These are phyloP conservation scores for Angomonas ambiguus DNA, from an alignment of 208 protist genomes.

Conservation along the genomic window DNA sequence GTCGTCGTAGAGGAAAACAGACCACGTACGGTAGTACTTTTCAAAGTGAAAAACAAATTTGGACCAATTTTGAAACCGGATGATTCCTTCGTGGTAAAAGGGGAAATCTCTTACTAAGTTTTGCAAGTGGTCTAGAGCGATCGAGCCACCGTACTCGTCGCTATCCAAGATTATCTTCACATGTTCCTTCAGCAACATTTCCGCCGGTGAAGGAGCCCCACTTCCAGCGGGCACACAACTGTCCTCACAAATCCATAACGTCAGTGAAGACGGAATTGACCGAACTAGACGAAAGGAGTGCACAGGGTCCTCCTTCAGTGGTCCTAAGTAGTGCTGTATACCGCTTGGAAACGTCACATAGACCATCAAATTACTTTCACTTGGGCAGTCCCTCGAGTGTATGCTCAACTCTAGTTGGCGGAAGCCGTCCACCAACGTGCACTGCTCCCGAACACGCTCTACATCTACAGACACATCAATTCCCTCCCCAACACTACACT, in stretches of 20 bases:
- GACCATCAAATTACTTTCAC: slow-evolving; percentile 12
- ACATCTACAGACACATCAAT: slow-evolving; percentile 1
- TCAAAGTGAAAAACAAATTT: slow-evolving; percentile 39
- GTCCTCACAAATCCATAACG: slow-evolving; percentile 34
- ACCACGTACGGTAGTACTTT: slow-evolving; percentile 42
- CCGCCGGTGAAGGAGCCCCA: slow-evolving; percentile 32
- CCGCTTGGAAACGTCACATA: slow-evolving; percentile 20
- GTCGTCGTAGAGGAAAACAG: slow-evolving; percentile 27
- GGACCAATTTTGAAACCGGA: slow-evolving; percentile 54
- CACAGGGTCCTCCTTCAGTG: slow-evolving; percentile 17
- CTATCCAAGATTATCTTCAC: slow-evolving; percentile 59
- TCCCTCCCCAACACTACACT: no score
- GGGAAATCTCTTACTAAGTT: slow-evolving; percentile 68
- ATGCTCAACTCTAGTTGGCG: neutral
- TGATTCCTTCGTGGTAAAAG: slow-evolving; percentile 47
- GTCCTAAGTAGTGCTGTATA: slow-evolving; percentile 29
- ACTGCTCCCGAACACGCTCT: neutral
- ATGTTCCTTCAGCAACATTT: slow-evolving; percentile 70
- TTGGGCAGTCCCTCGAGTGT: neutral
- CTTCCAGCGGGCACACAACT: slow-evolving; percentile 15
- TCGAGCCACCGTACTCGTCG: slow-evolving; percentile 62
- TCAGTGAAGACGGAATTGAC: slow-evolving; percentile 24
- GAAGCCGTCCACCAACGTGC: neutral
- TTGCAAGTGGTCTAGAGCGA: slow-evolving; percentile 58
- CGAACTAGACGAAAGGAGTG: slow-evolving; percentile 40